phyloP scores from a whole-genome alignment of 257 asterid species.

The Avicennia marina region DNA sequence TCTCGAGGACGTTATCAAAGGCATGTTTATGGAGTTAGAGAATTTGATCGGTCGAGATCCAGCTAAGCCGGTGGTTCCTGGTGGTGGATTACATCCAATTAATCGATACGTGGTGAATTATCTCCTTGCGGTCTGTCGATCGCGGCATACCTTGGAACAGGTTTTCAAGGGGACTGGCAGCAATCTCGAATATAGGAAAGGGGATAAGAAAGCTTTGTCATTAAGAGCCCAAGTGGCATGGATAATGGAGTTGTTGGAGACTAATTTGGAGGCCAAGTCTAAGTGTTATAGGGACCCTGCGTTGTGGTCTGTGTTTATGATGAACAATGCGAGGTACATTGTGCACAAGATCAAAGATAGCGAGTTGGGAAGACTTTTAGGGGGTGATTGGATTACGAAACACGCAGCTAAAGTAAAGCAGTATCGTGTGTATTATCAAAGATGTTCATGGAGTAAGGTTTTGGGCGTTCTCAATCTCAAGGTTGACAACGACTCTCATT shows the following conservation, averaged over 20 bases:
- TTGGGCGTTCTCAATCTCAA: conserved; percentile 54
- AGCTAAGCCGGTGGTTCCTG: conserved; percentile 72
- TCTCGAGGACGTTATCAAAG: conserved; percentile 73
- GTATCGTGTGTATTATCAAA: conserved; percentile 55
- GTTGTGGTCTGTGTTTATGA: conserved; percentile 67
- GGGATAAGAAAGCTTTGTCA: conserved; percentile 34
- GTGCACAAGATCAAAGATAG: conserved; percentile 68
- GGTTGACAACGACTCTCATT: conserved; percentile 48
- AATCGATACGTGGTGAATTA: conserved; percentile 87
- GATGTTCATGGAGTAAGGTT: conserved; percentile 76
- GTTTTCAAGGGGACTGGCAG: conserved; percentile 70
- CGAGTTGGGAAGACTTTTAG: conserved; percentile 66
- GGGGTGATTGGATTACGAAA: conserved; percentile 77
- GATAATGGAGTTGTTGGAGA: conserved; percentile 79
- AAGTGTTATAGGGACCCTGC: conserved; percentile 61
- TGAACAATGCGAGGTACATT: conserved; percentile 77
- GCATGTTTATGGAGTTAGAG: conserved; percentile 78
- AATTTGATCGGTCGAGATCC: conserved; percentile 81
- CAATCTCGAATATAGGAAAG: conserved; percentile 35
- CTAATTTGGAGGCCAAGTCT: conserved; percentile 72
- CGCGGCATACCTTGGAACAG: conserved; percentile 62
- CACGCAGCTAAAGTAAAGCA: conserved; percentile 65
- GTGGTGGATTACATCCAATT: conserved; percentile 87
- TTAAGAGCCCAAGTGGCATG: conserved; percentile 53
- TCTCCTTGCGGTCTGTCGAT: conserved; percentile 75